Base-by-base conservation (phyloP, 345 rosid species). In the Pugionium dolabratum region DNA sequence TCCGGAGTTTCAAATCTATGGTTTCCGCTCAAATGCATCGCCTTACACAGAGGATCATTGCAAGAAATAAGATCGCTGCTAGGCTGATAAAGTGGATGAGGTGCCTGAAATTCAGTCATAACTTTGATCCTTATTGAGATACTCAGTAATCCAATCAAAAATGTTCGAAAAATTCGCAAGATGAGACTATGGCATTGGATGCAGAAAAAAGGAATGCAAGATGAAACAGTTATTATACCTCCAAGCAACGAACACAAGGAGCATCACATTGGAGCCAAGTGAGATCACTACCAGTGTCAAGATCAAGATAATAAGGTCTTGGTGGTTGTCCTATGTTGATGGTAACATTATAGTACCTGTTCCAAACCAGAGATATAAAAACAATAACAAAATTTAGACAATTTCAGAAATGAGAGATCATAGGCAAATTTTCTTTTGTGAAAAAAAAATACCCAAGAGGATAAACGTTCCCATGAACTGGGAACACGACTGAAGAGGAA, bases 211-310 rank as follows among this genome's bases (percentile, higher is more conserved):
- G 50, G 29, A 36, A 30, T 31, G 25, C 3, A 40, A 57, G 4
- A 64, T 33, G 35, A 6, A 6, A 4, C 50, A 1, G 10, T 52
- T 45, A 56, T 10, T 5, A 0, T 63, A 71, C 75, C 97, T 79
- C 83, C 43, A 77, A 49, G 71, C 94, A 88, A 2, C 46, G 86
- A 62, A 67, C 86, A 62, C 91, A 82, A 50, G 98, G 96, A 40
- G 85, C 94, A 76, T 90, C 85, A 39, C 98, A 93, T 59, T 93
- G 98, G 76, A 93, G 97, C 98, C 96, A 90, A 48, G 97, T 90
- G 70, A 93, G 94, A 74, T 93, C 98, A 72, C 96, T 93, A 43
- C 98, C 98, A 1, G 98, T 86, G 46, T 93, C 97, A 42, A 87
- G 80, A 81, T 93, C 97, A 54, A 93, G 90, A 80, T 81, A 93